Evolutionary conservation across 2,329 filamentous ascomycete genomes (phyloP).

Genomic region (Akanthomyces dipterigenus): DNA sequence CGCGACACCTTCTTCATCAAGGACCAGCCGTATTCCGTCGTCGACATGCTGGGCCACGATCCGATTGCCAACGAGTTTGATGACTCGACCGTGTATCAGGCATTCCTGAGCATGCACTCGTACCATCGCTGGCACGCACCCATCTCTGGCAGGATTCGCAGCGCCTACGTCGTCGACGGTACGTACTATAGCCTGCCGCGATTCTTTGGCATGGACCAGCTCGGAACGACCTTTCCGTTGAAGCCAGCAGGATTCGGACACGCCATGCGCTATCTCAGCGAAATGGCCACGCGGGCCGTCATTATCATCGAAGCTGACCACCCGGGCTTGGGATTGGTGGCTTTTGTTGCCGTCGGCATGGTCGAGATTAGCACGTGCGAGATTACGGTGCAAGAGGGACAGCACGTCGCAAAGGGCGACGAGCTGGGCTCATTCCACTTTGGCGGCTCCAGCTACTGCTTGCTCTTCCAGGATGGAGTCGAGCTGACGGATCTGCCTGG

Average conservation of each 20-base stretch:
- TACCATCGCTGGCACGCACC: constrained; percentile 70
- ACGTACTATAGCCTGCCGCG: constrained; percentile 61
- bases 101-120: constrained; percentile 58
- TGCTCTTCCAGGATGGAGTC: constrained; percentile 57
- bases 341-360: constrained; percentile 68
- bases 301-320: constrained; percentile 68
- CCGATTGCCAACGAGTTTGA: constrained; percentile 46
- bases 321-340: constrained; percentile 59
- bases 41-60: constrained; percentile 57
- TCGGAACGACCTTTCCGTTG: constrained; percentile 16
- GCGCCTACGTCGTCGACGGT: constrained; percentile 52
- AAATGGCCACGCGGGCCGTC: constrained; percentile 61
- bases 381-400: constrained; percentile 59
- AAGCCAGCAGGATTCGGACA: constrained; percentile 37
- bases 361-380: constrained; percentile 70
- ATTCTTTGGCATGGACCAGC: constrained; percentile 28
- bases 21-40: constrained; percentile 58
- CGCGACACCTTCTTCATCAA: constrained; percentile 64
- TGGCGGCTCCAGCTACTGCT: constrained; percentile 64
- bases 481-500: constrained; percentile 34
- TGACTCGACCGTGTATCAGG: constrained; percentile 63
- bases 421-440: constrained; percentile 75
- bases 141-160: constrained; percentile 53
- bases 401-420: constrained; percentile 62
- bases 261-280: constrained; percentile 60